phyloP scores from a whole-genome alignment of 2,329 filamentous ascomycete species.

The Exophiala viscosa region DNA sequence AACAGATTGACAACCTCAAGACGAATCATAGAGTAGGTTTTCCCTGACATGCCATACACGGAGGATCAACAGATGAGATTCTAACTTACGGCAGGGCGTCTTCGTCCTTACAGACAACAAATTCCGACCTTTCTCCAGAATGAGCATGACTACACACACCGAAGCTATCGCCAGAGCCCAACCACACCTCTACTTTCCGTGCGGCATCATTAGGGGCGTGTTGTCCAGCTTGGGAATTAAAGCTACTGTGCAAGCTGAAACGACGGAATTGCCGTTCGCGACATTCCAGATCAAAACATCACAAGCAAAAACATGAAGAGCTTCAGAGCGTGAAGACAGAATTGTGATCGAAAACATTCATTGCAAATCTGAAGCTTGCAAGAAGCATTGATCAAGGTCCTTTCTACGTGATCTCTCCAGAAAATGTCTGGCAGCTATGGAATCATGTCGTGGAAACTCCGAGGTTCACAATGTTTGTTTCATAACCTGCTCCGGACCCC shows the following conservation, averaged over 20 bases:
- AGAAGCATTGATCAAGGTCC: conserved; percentile 5
- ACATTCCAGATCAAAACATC: conserved; percentile 91
- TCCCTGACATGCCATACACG: not conserved
- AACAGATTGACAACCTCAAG: conserved; percentile 98
- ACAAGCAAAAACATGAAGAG: conserved; percentile 18
- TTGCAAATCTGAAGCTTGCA: not conserved
- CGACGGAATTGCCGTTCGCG: conserved; percentile 77
- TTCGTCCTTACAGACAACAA: conserved; percentile 93
- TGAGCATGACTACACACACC: conserved; percentile 76
- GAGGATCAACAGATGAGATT: not conserved
- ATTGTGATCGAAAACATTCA: not conserved
- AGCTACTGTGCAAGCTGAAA: conserved; percentile 88
- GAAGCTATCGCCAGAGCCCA: conserved; percentile 72
- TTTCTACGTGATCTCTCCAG: conserved; percentile 11
- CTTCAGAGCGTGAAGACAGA: not conserved
- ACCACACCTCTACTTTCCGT: conserved; percentile 83
- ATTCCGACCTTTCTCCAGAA: conserved; percentile 82
- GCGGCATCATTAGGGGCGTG: conserved; percentile 87
- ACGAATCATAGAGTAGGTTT: conserved; percentile 79
- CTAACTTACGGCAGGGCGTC: conserved; percentile 60
- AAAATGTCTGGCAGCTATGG: conserved; percentile 3
- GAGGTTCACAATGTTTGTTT: conserved; percentile 8
- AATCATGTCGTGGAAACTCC: conserved; percentile 3
- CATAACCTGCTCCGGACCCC: conserved; percentile 21
- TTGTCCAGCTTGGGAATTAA: conserved; percentile 86